Evolutionary conservation across 208 protist genomes (phyloP), one percentile per base, ranked within the genome.

Genomic region (Crithidia thermophila): DNA sequence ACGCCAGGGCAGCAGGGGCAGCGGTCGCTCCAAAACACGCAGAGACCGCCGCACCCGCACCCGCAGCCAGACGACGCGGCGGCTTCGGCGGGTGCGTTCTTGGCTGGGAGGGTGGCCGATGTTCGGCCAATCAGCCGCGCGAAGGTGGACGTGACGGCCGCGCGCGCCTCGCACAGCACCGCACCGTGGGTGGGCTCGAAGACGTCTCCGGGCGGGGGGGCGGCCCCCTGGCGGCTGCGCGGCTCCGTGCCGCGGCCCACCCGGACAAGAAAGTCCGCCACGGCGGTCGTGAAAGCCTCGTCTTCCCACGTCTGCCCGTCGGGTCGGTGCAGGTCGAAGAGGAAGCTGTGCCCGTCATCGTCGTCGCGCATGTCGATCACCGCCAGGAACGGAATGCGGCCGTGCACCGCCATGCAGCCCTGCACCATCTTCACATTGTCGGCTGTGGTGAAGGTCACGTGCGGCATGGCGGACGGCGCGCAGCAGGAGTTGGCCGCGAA

Each of bases 11-110:
- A 91, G 55, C 81, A 82, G 1, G 62, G 56, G 62, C 85, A 91
- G 45, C 74, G 79, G n/a, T 83, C 75, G 66, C 82, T 88, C 82
- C 82, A 88, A 53, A 81, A 88, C 16, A 85, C 73, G 51, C 64
- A 72, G 18, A 91, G 36, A 4, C 67, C 66, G 33, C 82, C 79
- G 40, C 73, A 75, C 11, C 33, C 34, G 10, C 37, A 23, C 18
- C 7, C n/a, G 50, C 28, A 20, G 39, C 57, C n/a, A 53, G 14
- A 9, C 37, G 60, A 4, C 28, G 47, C 47, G 9, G 47, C 23
- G 4, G 21, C 9, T 16, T 4, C 9, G 9, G 28, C 47, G 11
- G 4, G 9, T 6, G 21, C 47, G n/a, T 18, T 25, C n/a, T 21
- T 31, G 31, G 33, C 11, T 3, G 13, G 11, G 33, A 13, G 20